Conservation (phyloP, 2,329 filamentous ascomycete species). For the Thelonectria olida region DNA sequence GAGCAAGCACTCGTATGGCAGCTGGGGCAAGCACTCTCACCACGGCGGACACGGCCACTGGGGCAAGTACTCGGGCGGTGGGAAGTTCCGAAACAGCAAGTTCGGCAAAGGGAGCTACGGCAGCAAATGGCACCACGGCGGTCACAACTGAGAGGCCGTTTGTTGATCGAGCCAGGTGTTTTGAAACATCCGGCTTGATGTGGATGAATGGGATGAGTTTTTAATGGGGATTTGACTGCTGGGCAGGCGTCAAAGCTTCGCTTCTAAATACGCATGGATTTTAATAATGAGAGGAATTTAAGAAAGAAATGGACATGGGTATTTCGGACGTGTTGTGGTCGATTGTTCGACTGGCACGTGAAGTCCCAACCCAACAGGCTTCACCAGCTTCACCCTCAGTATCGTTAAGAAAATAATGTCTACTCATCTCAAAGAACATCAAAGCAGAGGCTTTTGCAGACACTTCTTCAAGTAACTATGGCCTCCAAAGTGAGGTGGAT, state of each 20-base stretch:
- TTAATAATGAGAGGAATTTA: background rate
- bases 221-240: background rate
- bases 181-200: background rate
- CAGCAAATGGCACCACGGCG: background rate
- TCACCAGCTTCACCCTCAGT: background rate
- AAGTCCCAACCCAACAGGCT: background rate
- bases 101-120: background rate
- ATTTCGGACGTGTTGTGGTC: background rate
- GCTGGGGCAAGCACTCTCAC: background rate
- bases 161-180: background rate
- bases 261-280: background rate
- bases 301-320: background rate
- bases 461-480: background rate
- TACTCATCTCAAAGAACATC: too few species aligned
- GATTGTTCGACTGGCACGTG: background rate
- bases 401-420: too few species aligned
- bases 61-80: background rate
- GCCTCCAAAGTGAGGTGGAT: background rate
- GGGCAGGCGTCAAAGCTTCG: background rate
- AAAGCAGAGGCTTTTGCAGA: too few species aligned
- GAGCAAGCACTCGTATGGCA: too few species aligned
- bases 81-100: background rate
- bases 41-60: background rate
- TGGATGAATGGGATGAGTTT: background rate
- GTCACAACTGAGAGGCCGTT: too few species aligned